These are phyloP conservation scores for Casaregolazyma suthepensis DNA, from an alignment of 1,139 yeast species.

Conservation along the genomic window DNA sequence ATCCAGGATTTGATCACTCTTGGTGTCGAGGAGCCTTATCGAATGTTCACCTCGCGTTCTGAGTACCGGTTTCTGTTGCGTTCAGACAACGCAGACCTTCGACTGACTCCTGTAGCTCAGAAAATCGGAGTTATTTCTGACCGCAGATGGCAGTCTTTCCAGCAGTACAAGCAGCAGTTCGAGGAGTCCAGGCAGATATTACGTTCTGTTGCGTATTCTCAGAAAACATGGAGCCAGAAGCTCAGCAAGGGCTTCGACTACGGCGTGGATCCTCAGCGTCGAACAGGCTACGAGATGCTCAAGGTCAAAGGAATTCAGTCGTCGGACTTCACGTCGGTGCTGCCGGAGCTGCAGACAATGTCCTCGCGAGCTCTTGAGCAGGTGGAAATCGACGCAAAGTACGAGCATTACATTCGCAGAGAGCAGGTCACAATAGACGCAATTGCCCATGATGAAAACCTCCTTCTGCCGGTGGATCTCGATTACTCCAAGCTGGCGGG, in stretches of 20 bases:
- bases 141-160: constrained; percentile 49
- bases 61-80: constrained; percentile 87
- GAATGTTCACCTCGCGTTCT: constrained; percentile 96
- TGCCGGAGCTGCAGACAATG: constrained; percentile 37
- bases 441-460: constrained; percentile 73
- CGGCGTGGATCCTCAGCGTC: constrained; percentile 41
- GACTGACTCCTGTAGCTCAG: constrained; percentile 70
- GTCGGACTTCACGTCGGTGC: constrained; percentile 27
- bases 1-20: constrained; percentile 91
- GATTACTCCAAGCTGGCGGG: constrained; percentile 50
- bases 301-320: constrained; percentile 39
- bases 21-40: constrained; percentile 95
- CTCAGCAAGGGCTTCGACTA: constrained; percentile 32
- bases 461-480: constrained; percentile 58
- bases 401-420: constrained; percentile 71
- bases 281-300: constrained; percentile 52
- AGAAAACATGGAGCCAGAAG: constrained; percentile 49
- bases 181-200: constrained; percentile 43
- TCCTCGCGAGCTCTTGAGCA: constrained; percentile 53
- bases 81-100: constrained; percentile 86
- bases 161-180: constrained; percentile 43
- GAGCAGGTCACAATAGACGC: constrained; percentile 69
- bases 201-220: constrained; percentile 39
- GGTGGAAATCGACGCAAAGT: constrained; percentile 72
- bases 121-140: constrained; percentile 61